Conservation (phyloP, 768 basidiomycete species). For the Pleurotus citrinopileatus region DNA sequence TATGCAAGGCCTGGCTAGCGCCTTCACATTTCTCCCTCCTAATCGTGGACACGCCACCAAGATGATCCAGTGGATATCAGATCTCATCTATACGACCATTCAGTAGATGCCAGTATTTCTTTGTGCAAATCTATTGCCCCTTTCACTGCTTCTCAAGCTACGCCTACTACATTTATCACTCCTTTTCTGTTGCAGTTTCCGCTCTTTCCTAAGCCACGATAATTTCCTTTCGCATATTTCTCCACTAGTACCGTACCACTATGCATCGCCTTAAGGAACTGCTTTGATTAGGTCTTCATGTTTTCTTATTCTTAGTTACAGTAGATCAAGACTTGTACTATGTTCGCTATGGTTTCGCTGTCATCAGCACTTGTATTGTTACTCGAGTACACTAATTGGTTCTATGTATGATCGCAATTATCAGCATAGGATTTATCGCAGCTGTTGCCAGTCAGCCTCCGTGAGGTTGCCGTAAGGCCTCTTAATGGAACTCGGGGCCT, state of each 20-base stretch:
- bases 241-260: not conserved
- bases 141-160: not conserved
- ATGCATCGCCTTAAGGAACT: not conserved
- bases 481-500: not conserved
- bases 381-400: not conserved
- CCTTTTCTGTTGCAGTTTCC: not conserved
- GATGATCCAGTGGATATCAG: constrained; percentile 76
- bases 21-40: constrained; percentile 66
- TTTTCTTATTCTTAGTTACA: not conserved
- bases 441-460: not conserved
- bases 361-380: not conserved
- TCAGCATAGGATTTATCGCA: not conserved
- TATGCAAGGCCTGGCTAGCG: constrained; percentile 75
- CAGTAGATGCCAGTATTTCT: constrained; percentile 28
- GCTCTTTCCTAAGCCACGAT: not conserved
- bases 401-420: not conserved
- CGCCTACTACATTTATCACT: not conserved
- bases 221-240: not conserved
- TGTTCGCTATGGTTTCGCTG: too few species aligned
- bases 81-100: constrained; percentile 51
- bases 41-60: constrained; percentile 52
- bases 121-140: constrained; percentile 1
- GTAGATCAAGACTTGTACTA: not conserved
- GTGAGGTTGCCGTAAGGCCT: not conserved
- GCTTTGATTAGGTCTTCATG: not conserved